Percentiles rank a stretch among this genome's conserved stretches.
phyloP scores from a whole-genome alignment of 768 basidiomycete species.

The Heimioporus sp. region DNA sequence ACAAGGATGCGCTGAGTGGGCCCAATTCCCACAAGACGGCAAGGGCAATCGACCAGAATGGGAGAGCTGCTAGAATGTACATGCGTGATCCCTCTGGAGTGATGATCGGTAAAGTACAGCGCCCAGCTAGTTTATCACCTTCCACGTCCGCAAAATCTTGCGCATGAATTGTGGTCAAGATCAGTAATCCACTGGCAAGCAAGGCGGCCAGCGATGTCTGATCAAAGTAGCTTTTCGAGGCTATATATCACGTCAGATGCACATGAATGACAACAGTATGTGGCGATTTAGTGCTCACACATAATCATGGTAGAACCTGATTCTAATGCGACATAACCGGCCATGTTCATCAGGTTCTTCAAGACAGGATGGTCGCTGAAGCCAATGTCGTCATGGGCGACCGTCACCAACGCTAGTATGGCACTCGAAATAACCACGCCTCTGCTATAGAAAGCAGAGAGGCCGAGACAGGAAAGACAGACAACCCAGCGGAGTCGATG shows the following conservation, averaged over 20 bases:
- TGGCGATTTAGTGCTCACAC: neutral
- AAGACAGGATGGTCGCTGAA: slow-evolving; percentile 11
- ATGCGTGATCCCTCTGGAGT: slow-evolving; percentile 26
- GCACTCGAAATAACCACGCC: slow-evolving; percentile 30
- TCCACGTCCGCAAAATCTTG: slow-evolving; percentile 37
- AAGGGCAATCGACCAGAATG: slow-evolving; percentile 24
- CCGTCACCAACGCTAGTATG: slow-evolving; percentile 10
- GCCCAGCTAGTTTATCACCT: slow-evolving; percentile 36
- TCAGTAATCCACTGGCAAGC: slow-evolving; percentile 1
- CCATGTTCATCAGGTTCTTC: neutral
- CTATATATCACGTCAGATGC: neutral
- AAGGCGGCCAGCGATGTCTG: slow-evolving; percentile 16
- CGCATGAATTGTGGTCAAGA: slow-evolving; percentile 32
- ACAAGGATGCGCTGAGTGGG: slow-evolving; percentile 5
- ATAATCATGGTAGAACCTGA: neutral
- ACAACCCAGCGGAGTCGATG: slow-evolving; percentile 34
- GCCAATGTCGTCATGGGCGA: slow-evolving; percentile 36
- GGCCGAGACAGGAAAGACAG: slow-evolving; percentile 28
- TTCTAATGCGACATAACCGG: neutral
- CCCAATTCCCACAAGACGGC: slow-evolving; percentile 19
- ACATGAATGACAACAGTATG: no score
- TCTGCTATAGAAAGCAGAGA: slow-evolving; percentile 30
- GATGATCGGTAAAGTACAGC: slow-evolving; percentile 41
- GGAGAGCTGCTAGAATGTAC: slow-evolving; percentile 18
- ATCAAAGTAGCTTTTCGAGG: neutral